Evolutionary conservation across 1,284 basidiomycete genomes (phyloP), one percentile per base, ranked within the genome.

Genomic region (Puccinia polysora): DNA sequence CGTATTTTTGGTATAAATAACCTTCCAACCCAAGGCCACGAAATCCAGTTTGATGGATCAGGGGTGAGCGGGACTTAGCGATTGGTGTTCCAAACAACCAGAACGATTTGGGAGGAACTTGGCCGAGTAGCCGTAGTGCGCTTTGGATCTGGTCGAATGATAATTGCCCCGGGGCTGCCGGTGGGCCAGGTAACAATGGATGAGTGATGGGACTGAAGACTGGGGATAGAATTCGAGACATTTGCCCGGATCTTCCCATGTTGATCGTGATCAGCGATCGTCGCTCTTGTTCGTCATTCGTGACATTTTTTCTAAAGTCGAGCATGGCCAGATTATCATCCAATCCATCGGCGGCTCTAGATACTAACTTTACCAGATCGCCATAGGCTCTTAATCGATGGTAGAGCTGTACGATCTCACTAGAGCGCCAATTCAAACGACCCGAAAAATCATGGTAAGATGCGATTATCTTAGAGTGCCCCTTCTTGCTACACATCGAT

Each of bases 401-500:
- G 56, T 87, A 83, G 73, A 82, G 81, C 40, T 83, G 81, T 76
- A 86, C 84, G 52, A 89, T 86, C 30, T 84, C 80, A 2, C 84
- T 80, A 12, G 87, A 84, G 75, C 87, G 84, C 95, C 95, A 99
- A 75, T 85, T 85, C 82, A 96, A 84, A 23, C 84, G 82, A 2
- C 95, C 94, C 47, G 85, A 87, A 87, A 89, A 92, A 78, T 99
- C 93, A 79, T 97, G 94, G 86, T 88, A 95, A 10, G 92, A 96
- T 0, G 91, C 90, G 73, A 99, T 88, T 77, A 97, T 86, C 76
- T 88, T 84, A 0, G 89, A 88, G 50, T 83, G 79, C 0, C 90
- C 88, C 79, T 92, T 93, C 65, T 81, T 82, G 1, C 83, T 78
- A 32, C 83, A 80, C 62, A 97, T 82, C 1, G 85, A 83, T 23